Percentiles rank a stretch among this genome's conserved stretches.
phyloP scores from a whole-genome alignment of 1,139 yeast genomes.

The Scheffersomyces lignicola region DNA sequence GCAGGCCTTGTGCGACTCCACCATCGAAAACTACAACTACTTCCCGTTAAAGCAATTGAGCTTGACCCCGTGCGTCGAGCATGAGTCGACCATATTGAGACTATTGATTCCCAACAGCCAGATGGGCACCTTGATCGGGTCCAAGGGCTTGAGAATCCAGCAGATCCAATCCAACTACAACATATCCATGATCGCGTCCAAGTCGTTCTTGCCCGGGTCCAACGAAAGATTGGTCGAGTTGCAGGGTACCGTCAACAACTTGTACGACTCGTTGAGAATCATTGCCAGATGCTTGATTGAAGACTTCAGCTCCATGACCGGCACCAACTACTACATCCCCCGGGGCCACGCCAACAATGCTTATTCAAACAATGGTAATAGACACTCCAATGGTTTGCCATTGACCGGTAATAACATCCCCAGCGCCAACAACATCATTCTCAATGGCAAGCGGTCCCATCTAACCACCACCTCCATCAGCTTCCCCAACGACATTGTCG shows the following conservation, averaged over 20 bases:
- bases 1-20: conserved; percentile 52
- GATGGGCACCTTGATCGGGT: conserved; percentile 89
- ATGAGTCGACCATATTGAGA: conserved; percentile 60
- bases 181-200: conserved; percentile 86
- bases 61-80: conserved; percentile 49
- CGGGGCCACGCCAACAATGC: conserved; percentile 23
- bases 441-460: conserved; percentile 11
- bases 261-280: conserved; percentile 58
- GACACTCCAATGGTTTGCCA: conserved; percentile 5
- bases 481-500: conserved; percentile 84
- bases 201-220: conserved; percentile 79
- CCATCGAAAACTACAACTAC: conserved; percentile 46
- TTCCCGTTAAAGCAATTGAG: conserved; percentile 66
- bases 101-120: conserved; percentile 81
- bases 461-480: conserved; percentile 35
- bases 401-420: neutral
- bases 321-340: conserved; percentile 68
- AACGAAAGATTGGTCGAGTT: conserved; percentile 87
- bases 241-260: conserved; percentile 73
- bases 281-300: conserved; percentile 74
- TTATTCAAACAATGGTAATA: conserved; percentile 9
- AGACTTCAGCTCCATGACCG: conserved; percentile 66
- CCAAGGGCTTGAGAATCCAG: conserved; percentile 80
- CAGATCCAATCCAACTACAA: conserved; percentile 68
- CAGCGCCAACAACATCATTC: conserved; percentile 13